These are phyloP conservation scores for Jatropha podagrica DNA, from an alignment of 441 rosid species.

Conservation along the genomic window DNA sequence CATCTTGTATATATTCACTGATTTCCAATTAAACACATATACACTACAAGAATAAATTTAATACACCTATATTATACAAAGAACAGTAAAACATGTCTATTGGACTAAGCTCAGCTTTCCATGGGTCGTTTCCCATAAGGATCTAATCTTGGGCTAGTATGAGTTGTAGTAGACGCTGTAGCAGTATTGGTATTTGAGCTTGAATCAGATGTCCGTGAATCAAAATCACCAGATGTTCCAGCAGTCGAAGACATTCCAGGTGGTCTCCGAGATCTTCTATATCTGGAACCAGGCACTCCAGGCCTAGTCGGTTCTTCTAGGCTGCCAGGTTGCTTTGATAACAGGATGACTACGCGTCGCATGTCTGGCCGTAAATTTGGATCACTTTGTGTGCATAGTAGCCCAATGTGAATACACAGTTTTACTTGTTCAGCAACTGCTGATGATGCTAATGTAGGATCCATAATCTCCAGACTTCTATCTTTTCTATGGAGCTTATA, in stretches of 20 bases:
- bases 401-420: conserved; percentile 69
- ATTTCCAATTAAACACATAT: conserved; percentile 12
- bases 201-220: conserved; percentile 37
- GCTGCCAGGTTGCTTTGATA: conserved; percentile 60
- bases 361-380: conserved; percentile 64
- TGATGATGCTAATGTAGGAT: conserved; percentile 48
- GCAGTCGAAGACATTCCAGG: conserved; percentile 40
- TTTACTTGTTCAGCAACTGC: conserved; percentile 53
- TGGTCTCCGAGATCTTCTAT: conserved; percentile 50
- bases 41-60: neutral
- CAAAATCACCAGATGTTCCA: conserved; percentile 34
- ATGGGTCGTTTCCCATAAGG: conserved; percentile 64
- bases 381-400: conserved; percentile 81
- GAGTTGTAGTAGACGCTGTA: conserved; percentile 39
- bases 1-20: neutral
- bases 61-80: conserved; percentile 7
- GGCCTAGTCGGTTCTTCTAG: conserved; percentile 72
- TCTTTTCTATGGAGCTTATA: conserved; percentile 68
- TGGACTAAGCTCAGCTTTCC: conserved; percentile 30
- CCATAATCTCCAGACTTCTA: conserved; percentile 66
- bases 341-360: conserved; percentile 60
- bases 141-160: conserved; percentile 34
- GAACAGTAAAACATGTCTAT: conserved; percentile 12
- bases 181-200: conserved; percentile 35
- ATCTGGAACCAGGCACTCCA: conserved; percentile 64